Conservation (phyloP, 2,329 filamentous ascomycete genomes). For the Pseudopyricularia cyperi region DNA sequence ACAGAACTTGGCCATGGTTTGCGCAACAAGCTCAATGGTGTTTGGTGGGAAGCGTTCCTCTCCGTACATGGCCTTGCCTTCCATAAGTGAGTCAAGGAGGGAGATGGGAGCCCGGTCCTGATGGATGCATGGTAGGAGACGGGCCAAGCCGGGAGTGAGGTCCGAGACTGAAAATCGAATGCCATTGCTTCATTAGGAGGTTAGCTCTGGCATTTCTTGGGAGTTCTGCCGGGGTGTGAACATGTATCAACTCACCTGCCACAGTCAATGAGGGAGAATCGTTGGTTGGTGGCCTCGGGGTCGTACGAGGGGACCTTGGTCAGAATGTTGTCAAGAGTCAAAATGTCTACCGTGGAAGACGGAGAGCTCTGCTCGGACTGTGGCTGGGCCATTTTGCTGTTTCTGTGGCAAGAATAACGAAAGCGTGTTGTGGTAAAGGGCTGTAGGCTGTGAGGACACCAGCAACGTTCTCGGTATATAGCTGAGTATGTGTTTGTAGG, state of each 20-base stretch:
- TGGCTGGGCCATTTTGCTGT: background rate
- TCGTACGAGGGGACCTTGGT: slow-evolving; percentile 36
- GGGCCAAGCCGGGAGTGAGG: slow-evolving; percentile 55
- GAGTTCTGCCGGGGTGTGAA: background rate
- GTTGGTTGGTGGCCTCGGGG: slow-evolving; percentile 29
- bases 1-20: slow-evolving; percentile 57
- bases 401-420: no score
- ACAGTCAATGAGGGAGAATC: slow-evolving; percentile 47
- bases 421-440: no score
- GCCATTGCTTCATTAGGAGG: slow-evolving; percentile 59
- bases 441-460: no score
- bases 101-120: slow-evolving; percentile 70
- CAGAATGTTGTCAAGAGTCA: slow-evolving; percentile 38
- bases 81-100: slow-evolving; percentile 61
- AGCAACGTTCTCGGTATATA: no score
- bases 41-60: slow-evolving; percentile 29
- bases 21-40: slow-evolving; percentile 53
- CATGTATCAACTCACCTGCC: slow-evolving; percentile 31
- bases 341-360: slow-evolving; percentile 21
- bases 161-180: slow-evolving; percentile 86
- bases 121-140: slow-evolving; percentile 66
- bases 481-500: no score
- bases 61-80: background rate
- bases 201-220: background rate
- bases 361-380: background rate